Conservation (phyloP, 106 monocot species). For the Iris macrosiphon region DNA sequence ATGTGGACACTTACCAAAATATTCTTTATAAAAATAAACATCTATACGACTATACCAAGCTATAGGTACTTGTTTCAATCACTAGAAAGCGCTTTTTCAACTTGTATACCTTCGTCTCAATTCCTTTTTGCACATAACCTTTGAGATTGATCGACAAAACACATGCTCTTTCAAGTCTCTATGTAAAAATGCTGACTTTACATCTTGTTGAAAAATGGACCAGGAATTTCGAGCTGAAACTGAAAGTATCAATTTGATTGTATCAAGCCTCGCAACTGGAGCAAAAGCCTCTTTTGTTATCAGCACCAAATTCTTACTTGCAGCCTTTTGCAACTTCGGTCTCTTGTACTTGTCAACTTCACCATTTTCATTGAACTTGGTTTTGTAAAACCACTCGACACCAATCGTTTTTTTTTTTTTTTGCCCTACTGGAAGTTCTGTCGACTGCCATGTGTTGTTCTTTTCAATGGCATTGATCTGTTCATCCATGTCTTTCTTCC, state of each 20-base stretch:
- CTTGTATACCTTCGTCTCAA: neutral
- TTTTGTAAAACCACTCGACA: slow-evolving; percentile 1
- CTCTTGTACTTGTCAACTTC: neutral
- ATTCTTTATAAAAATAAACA: neutral
- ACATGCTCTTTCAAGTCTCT: slow-evolving; percentile 8
- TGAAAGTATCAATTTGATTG: slow-evolving; percentile 11
- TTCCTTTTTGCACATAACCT: neutral
- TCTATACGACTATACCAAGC: slow-evolving; percentile 3
- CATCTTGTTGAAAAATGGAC: slow-evolving; percentile 8
- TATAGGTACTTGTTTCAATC: slow-evolving; percentile 2
- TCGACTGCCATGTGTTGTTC: neutral
- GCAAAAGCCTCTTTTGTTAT: slow-evolving; percentile 5
- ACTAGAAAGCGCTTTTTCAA: too few relatives aligned
- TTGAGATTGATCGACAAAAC: slow-evolving; percentile 8
- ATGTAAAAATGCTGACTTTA: slow-evolving; percentile 12
- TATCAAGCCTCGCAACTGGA: neutral
- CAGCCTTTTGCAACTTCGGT: too few relatives aligned
- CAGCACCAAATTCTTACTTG: neutral
- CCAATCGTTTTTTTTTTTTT: neutral
- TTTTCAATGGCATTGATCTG: neutral
- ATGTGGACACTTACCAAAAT: slow-evolving; percentile 4
- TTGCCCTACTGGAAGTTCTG: neutral
- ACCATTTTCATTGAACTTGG: too few relatives aligned
- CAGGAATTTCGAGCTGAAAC: slow-evolving; percentile 14
- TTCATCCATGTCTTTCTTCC: neutral